Conservation (phyloP, 2,329 filamentous ascomycete genomes). For the Dothideomycetes sp. region DNA sequence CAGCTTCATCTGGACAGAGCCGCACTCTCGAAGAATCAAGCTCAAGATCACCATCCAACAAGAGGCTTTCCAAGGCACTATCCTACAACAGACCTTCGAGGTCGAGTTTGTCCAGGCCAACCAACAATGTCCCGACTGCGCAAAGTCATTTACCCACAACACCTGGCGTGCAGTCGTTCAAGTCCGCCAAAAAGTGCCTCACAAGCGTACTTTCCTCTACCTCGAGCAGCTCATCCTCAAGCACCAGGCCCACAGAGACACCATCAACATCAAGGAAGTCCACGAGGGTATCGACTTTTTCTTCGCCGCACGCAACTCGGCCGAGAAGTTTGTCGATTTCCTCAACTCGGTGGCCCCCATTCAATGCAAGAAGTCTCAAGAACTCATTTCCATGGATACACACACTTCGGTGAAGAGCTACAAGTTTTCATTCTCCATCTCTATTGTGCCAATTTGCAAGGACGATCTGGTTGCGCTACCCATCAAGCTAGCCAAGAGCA, state of each 20-base stretch:
- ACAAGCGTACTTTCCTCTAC: constrained; percentile 77
- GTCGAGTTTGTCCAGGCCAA: constrained; percentile 83
- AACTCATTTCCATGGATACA: constrained; percentile 85
- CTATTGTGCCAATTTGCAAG: constrained; percentile 91
- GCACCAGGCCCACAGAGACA: constrained; percentile 81
- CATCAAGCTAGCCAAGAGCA: constrained; percentile 73
- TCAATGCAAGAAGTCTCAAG: constrained; percentile 72
- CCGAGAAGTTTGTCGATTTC: constrained; percentile 87
- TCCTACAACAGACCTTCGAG: constrained; percentile 88
- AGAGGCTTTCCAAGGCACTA: constrained; percentile 53
- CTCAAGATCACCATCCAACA: constrained; percentile 91
- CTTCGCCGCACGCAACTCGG: constrained; percentile 80
- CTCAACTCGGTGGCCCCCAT: constrained; percentile 71
- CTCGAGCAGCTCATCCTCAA: constrained; percentile 95
- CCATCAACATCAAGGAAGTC: constrained; percentile 96
- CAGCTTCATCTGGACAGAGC: constrained; percentile 96
- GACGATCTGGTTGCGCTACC: constrained; percentile 93
- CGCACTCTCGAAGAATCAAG: constrained; percentile 83
- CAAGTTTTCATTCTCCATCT: constrained; percentile 86
- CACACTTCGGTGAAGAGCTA: constrained; percentile 86
- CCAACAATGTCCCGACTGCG: constrained; percentile 90
- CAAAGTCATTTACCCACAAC: constrained; percentile 93
- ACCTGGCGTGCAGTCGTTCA: constrained; percentile 91
- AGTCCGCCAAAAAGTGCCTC: constrained; percentile 90
- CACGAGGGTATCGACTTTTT: constrained; percentile 96